Evolutionary conservation across 2,329 filamentous ascomycete species (phyloP).

Genomic region (Exophiala xenobiotica): DNA sequence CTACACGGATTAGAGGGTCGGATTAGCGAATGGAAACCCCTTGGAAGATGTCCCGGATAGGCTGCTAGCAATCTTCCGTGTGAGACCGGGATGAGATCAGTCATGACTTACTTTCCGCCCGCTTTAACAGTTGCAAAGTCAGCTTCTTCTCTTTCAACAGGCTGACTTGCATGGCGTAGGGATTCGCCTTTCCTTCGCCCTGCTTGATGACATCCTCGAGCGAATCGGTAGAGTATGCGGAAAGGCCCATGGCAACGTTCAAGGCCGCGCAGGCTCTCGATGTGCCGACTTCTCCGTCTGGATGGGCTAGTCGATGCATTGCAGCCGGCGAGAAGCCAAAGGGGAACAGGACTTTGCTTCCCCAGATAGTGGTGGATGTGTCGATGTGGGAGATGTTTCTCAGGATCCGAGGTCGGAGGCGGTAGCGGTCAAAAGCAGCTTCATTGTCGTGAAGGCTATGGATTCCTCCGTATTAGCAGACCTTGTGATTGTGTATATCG

Average conservation of each 20-base stretch:
- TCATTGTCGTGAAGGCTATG: slow-evolving; percentile 48
- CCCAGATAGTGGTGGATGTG: slow-evolving; percentile 47
- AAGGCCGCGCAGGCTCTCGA: slow-evolving; percentile 47
- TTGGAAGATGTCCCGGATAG: too few relatives aligned
- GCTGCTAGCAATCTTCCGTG: too few relatives aligned
- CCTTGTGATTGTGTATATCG: background rate
- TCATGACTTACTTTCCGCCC: slow-evolving; percentile 43
- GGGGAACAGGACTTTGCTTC: slow-evolving; percentile 48
- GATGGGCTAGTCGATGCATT: slow-evolving; percentile 54
- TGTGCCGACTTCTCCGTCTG: slow-evolving; percentile 53
- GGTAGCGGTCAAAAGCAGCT: slow-evolving; percentile 52
- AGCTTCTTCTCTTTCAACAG: slow-evolving; percentile 34
- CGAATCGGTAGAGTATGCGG: slow-evolving; percentile 46
- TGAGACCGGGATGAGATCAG: background rate
- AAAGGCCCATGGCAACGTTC: slow-evolving; percentile 50
- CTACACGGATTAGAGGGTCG: too few relatives aligned
- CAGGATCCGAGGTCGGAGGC: slow-evolving; percentile 43
- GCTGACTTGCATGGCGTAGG: slow-evolving; percentile 19
- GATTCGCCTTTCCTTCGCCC: slow-evolving; percentile 37
- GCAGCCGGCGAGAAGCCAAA: slow-evolving; percentile 56
- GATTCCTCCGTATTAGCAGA: slow-evolving; percentile 25
- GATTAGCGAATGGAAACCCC: too few relatives aligned
- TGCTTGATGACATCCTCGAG: slow-evolving; percentile 46
- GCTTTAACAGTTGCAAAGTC: slow-evolving; percentile 42
- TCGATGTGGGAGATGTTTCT: slow-evolving; percentile 39